Evolutionary conservation across 2,329 filamentous ascomycete species (phyloP), one percentile per base, ranked within the genome.

Genomic region (Botrytis fabae): DNA sequence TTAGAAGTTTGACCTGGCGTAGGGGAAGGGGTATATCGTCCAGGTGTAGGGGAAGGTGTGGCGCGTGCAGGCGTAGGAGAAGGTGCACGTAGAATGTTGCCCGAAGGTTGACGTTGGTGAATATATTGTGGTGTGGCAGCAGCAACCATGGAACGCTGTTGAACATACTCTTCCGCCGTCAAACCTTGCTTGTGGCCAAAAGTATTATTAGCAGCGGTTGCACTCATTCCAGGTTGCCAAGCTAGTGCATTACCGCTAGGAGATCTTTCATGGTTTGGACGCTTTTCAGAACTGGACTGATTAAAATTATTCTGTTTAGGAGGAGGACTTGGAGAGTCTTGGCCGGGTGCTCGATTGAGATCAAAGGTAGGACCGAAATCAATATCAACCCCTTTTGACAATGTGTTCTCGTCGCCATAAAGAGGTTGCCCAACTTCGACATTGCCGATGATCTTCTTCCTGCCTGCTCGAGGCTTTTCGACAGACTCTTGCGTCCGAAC

Each of bases 331-430:
- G 74, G 77, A 63, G 73, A 42, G 28, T 42, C 71, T 74, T 75
- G 74, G 7, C 73, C 46, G 22, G 79, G 77, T 71, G 75, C 78
- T 38, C 73, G 76, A 61, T 72, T 75, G 62, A 78, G 76, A 74
- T 92, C 91, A 77, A 93, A 84, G 0, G 95, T 97, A 9, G 91
- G 93, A 0, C 95, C 95, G 82, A 98, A 98, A 81, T 98, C 91
- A 75, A 97, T 88, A 7, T 87, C 83, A 74, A 97, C 90, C 46
- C 74, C 75, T 42, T 69, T 70, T 40, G 76, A 69, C n/a, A 63
- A 71, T 48, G 46, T 63, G 35, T 68, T 48, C 60, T 71, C 59
- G n/a, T 65, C 69, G 22, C 93, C 93, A 28, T 70, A 51, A 40
- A 72, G 65, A 38, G 70, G 32, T 51, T 75, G 64, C 1, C 72